Conservation (phyloP, 208 protist species). For the Trypanosoma boissoni region DNA sequence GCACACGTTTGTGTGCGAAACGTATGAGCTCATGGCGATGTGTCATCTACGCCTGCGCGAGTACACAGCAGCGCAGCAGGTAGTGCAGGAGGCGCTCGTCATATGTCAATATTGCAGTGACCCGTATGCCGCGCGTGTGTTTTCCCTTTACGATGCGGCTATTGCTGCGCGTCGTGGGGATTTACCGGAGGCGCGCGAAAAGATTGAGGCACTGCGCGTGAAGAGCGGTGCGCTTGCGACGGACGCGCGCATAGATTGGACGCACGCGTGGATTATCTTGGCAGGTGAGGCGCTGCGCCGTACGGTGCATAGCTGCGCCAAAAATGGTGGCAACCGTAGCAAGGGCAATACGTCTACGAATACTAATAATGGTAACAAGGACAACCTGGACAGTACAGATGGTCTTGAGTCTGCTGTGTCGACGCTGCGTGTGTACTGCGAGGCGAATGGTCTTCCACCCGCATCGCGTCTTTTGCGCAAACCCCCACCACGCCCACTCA, state of each 20-base stretch:
- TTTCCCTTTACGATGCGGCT: conserved; percentile 42
- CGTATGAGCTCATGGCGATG: conserved; percentile 31
- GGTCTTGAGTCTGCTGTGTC: conserved; percentile 7
- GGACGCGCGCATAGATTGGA: conserved; percentile 26
- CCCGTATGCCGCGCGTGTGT: conserved; percentile 39
- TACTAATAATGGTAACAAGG: conserved; percentile 2
- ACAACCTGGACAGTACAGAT: neutral
- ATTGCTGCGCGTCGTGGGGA: conserved; percentile 25
- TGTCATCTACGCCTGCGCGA: conserved; percentile 42
- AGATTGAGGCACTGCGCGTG: conserved; percentile 14
- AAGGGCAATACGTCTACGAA: neutral
- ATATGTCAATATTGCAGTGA: conserved; percentile 49
- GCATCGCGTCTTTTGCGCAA: neutral
- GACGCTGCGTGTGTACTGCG: conserved; percentile 18
- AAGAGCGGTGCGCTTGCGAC: conserved; percentile 17
- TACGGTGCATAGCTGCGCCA: conserved; percentile 5
- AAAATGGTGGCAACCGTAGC: neutral
- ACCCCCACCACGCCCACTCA: neutral
- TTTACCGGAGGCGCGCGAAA: conserved; percentile 18
- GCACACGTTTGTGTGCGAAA: conserved; percentile 50
- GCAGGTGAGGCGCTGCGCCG: conserved; percentile 25
- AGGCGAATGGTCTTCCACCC: conserved; percentile 12
- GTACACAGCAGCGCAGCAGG: conserved; percentile 27
- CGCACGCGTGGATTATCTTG: conserved; percentile 31
- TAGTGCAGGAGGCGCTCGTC: conserved; percentile 32